Evolutionary conservation across 768 basidiomycete genomes (phyloP).

Genomic region (Cytidiella melzeri): DNA sequence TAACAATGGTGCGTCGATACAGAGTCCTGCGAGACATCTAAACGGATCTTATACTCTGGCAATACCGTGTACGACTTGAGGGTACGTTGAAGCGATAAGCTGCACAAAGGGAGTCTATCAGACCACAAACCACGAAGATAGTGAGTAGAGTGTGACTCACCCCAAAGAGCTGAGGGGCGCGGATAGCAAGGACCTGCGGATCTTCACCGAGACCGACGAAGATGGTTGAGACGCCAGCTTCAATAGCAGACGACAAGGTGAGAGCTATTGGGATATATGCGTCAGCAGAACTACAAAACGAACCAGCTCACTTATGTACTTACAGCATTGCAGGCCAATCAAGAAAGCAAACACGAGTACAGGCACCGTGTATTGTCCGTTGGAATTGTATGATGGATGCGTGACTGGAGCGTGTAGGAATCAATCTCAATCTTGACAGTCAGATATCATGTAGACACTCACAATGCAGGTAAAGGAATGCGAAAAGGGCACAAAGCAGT

Average conservation of each 20-base stretch:
- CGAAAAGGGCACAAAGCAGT: conserved; percentile 68
- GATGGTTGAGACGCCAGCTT: conserved; percentile 85
- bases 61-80: conserved; percentile 63
- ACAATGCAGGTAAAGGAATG: conserved; percentile 72
- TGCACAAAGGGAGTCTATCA: conserved; percentile 23
- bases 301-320: conserved; percentile 7
- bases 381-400: conserved; percentile 63
- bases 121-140: no score
- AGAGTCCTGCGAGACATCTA: no score
- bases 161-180: conserved; percentile 65
- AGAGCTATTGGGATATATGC: conserved; percentile 38
- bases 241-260: conserved; percentile 67
- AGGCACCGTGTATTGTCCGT: conserved; percentile 74
- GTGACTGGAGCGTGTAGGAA: conserved; percentile 51
- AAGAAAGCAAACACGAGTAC: conserved; percentile 76
- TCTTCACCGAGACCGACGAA: conserved; percentile 86
- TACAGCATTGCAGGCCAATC: conserved; percentile 71
- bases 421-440: no score
- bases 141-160: conserved; percentile 41
- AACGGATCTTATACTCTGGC: conserved; percentile 25
- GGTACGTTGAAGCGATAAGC: conserved; percentile 66
- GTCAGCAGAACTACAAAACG: neutral
- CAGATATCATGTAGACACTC: conserved; percentile 28
- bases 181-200: conserved; percentile 65
- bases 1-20: no score